A percentile compares a stretch with the other conserved stretches of the same genome.
Conservation (phyloP, 148 eudicot genomes). For the Camellia sinensis region DNA sequence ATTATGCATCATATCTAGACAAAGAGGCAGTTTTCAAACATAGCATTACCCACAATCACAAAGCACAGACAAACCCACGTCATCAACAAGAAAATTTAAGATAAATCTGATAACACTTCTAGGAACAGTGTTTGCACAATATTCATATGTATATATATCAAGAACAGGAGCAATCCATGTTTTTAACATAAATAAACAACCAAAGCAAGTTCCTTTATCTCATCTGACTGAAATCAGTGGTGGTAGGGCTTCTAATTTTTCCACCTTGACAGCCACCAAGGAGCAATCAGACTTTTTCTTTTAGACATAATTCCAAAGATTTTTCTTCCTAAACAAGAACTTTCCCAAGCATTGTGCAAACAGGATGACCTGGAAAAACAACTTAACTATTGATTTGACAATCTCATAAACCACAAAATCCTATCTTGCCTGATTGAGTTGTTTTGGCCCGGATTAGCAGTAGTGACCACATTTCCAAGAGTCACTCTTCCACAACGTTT, state of each 20-base stretch:
- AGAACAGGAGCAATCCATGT: conserved; percentile 12
- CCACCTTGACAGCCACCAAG: conserved; percentile 7
- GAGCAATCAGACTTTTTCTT: not conserved
- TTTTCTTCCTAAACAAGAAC: conserved; percentile 1
- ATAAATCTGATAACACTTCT: not conserved
- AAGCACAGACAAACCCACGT: not conserved
- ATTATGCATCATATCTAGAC: not conserved
- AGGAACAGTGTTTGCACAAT: not conserved
- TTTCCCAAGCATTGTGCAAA: conserved; percentile 5
- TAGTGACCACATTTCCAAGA: not conserved
- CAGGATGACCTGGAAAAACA: conserved; percentile 8
- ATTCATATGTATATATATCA: not conserved
- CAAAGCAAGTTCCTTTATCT: conserved; percentile 11
- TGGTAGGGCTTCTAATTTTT: not conserved
- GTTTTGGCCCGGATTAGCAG: conserved; percentile 10
- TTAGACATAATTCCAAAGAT: not conserved
- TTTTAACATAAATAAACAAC: not conserved
- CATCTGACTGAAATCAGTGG: not conserved
- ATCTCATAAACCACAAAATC: conserved; percentile 18
- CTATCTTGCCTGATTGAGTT: conserved; percentile 19
- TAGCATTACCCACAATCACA: not conserved
- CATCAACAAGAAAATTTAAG: not conserved
- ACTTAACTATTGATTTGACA: conserved; percentile 14
- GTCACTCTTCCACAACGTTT: conserved; percentile 45
- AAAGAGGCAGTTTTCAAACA: not conserved